These are phyloP conservation scores for Ogataea sp. DNA, from an alignment of 805 yeast genomes.

Conservation along the genomic window DNA sequence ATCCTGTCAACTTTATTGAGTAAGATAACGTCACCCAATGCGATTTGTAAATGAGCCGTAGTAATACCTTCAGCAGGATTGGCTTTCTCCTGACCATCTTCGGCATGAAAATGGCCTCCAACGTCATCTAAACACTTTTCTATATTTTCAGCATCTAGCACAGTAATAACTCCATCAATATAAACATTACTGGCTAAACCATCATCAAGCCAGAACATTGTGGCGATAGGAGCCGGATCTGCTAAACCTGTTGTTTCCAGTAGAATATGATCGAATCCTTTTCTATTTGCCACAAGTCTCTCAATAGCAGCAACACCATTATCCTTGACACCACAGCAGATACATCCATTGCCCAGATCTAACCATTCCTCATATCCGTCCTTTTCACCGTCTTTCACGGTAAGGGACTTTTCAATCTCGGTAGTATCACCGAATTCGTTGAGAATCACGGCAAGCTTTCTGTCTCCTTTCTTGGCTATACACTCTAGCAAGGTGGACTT, in stretches of 20 bases:
- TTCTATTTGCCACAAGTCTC: constrained; percentile 62
- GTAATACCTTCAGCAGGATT: constrained; percentile 35
- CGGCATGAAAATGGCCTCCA: constrained; percentile 60
- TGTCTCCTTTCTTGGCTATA: constrained; percentile 62
- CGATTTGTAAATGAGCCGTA: constrained; percentile 85
- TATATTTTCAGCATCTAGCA: constrained; percentile 69
- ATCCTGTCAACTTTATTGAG: constrained; percentile 70
- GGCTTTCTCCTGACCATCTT: constrained; percentile 28
- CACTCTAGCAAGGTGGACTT: constrained; percentile 78
- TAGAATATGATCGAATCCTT: constrained; percentile 76
- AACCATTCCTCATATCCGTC: constrained; percentile 83
- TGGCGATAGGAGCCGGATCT: constrained; percentile 95
- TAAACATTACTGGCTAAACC: constrained; percentile 78
- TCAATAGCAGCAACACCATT: constrained; percentile 94
- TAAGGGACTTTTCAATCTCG: constrained; percentile 80
- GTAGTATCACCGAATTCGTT: constrained; percentile 91
- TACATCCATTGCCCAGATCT: constrained; percentile 92
- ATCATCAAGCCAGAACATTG: constrained; percentile 96
- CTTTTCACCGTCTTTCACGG: constrained; percentile 43
- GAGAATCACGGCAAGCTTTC: constrained; percentile 79
- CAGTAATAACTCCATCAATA: constrained; percentile 88
- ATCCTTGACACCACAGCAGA: constrained; percentile 94
- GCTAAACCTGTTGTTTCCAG: constrained; percentile 95
- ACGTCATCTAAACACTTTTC: constrained; percentile 56
- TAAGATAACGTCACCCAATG: constrained; percentile 77